Percentiles rank a stretch among this genome's conserved stretches.
phyloP scores from a whole-genome alignment of 805 yeast genomes.

The Ogataea zsoltii region DNA sequence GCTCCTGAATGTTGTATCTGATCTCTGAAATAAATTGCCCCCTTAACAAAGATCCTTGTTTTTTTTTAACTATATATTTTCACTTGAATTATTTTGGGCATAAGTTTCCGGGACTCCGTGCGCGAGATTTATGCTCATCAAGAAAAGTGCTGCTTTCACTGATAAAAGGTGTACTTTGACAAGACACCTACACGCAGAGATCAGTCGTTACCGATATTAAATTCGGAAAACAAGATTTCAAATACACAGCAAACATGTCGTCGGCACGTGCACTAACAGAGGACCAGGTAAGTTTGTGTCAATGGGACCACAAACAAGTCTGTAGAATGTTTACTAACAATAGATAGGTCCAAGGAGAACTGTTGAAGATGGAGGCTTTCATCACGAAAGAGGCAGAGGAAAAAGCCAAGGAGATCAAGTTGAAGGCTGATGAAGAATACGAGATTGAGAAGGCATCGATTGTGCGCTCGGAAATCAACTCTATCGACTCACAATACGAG shows the following conservation, averaged over 20 bases:
- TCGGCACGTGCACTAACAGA: slow-evolving; percentile 44
- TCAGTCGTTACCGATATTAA: slow-evolving; percentile 16
- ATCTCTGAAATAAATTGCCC: too few relatives aligned
- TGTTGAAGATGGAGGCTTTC: slow-evolving; percentile 97
- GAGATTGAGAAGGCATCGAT: slow-evolving; percentile 96
- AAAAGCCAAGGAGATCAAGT: slow-evolving; percentile 91
- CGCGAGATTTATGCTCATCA: slow-evolving; percentile 3
- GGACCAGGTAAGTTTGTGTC: slow-evolving; percentile 44
- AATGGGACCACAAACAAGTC: background rate
- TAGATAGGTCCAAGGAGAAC: slow-evolving; percentile 84
- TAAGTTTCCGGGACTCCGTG: background rate
- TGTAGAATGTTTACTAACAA: slow-evolving; percentile 6
- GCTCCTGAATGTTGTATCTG: too few relatives aligned
- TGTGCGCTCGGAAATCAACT: slow-evolving; percentile 88
- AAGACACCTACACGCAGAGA: background rate
- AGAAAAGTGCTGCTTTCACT: slow-evolving; percentile 9
- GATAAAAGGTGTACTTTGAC: slow-evolving; percentile 5
- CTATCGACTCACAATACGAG: slow-evolving; percentile 79
- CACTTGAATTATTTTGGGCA: slow-evolving; percentile 2
- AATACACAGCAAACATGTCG: slow-evolving; percentile 24
- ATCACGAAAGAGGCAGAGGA: slow-evolving; percentile 99
- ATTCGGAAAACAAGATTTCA: background rate
- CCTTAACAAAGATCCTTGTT: too few relatives aligned
- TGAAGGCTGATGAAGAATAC: slow-evolving; percentile 98
- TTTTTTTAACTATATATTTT: background rate